Evolutionary conservation across 139 green algal genomes (phyloP), one percentile per base, ranked within the genome.

Genomic region (Raphidocelis subcapitata): DNA sequence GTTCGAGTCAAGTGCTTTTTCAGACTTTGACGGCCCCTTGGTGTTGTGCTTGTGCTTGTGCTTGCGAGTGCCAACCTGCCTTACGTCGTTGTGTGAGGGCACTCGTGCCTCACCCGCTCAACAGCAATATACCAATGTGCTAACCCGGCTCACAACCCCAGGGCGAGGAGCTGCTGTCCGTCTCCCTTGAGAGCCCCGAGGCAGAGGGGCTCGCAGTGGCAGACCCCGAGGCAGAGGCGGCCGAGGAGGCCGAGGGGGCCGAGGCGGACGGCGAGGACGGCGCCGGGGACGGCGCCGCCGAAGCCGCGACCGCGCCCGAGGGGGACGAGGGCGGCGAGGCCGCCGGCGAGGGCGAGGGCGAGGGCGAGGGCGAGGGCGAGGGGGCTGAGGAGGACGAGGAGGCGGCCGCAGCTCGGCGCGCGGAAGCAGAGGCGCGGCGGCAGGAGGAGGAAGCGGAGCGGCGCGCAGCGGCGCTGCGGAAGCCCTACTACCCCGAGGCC

Each of bases 201-300:
- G 36, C 20, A 29, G 74, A 80, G 5, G 74, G 65, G 21, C 35
- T 76, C 8, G 33, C 47, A 5, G 65, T 76, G 18, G 67, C 57
- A 24, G 74, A 75, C 3, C 55, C 59, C 20, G 68, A 55, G 51
- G 67, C 15, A 44, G 52, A 66, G 8, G 52, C 61, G 20, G 47
- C 37, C 41, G 54, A 73, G 31, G 54, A 67, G 54, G 31, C 36
- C 20, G 54, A 41, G 36, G 73, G 63, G 35, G 31, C 61, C 8
- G 65, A 72, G 41, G 63, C 63, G 23, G 35, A 41, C 28, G 73
- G 10, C 56, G 23, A 68, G 35, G 31, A 18, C 21, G 32, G 62
- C 28, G 51, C 44, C 24, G 64, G 51, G 5, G 70, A 76, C 46
- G 69, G 59, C 15, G 69, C 69, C 4, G 69, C 69, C 14, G 60